Conservation (phyloP, 352 stramenopile genomes). For the Thalassiosira hispida region DNA sequence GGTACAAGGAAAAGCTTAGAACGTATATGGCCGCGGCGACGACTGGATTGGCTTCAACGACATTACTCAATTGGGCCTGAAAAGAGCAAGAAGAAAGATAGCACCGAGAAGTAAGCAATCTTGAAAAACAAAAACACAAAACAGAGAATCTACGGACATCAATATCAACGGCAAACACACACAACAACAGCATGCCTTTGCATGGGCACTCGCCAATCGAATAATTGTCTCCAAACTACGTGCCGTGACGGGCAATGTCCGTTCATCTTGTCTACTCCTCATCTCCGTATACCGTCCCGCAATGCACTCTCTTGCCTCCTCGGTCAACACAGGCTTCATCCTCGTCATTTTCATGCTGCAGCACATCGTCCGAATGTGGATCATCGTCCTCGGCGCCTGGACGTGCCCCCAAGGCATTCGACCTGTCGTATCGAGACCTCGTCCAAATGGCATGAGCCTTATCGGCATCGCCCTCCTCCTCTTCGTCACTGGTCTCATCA, state of each 20-base stretch:
- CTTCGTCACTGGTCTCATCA: conserved; percentile 61
- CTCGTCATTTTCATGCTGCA: conserved; percentile 97
- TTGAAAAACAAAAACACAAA: background rate
- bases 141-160: background rate
- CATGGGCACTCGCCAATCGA: conserved; percentile 96
- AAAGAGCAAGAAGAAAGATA: background rate
- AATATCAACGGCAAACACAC: conserved; percentile 16
- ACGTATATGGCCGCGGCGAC: conserved; percentile 90
- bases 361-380: conserved; percentile 76
- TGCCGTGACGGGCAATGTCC: conserved; percentile 92
- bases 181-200: conserved; percentile 90
- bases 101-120: background rate
- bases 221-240: conserved; percentile 99
- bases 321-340: conserved; percentile 86
- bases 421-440: conserved; percentile 48
- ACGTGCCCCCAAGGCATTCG: conserved; percentile 44
- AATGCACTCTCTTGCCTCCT: conserved; percentile 92
- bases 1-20: conserved; percentile 98
- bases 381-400: conserved; percentile 51
- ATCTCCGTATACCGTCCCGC: conserved; percentile 97
- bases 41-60: conserved; percentile 77
- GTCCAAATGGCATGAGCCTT: conserved; percentile 75
- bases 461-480: conserved; percentile 34
- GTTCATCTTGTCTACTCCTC: conserved; percentile 93
- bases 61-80: conserved; percentile 66